Conservation (phyloP, 768 basidiomycete species). For the Lyophyllum shimeji region DNA sequence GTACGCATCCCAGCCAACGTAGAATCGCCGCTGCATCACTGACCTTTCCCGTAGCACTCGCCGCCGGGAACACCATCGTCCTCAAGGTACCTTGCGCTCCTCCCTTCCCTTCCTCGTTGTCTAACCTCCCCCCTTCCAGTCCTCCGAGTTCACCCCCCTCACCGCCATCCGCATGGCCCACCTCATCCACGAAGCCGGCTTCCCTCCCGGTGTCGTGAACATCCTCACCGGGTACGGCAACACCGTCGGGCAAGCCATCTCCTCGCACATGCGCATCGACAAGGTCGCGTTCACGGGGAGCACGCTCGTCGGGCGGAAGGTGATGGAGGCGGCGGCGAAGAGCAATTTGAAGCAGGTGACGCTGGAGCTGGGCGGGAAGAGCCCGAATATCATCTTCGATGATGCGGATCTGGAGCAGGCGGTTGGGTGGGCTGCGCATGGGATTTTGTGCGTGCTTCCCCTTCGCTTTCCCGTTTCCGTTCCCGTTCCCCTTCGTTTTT, state of each 20-base stretch:
- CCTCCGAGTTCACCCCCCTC: constrained; percentile 78
- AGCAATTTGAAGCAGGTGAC: constrained; percentile 79
- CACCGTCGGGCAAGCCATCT: constrained; percentile 69
- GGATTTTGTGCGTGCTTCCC: constrained; percentile 62
- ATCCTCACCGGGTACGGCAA: constrained; percentile 71
- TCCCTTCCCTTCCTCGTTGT: neutral
- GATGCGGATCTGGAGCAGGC: constrained; percentile 66
- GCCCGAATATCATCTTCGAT: constrained; percentile 62
- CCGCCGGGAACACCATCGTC: constrained; percentile 77
- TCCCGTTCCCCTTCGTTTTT: too few species aligned
- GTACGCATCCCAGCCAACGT: constrained; percentile 26
- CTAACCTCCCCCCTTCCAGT: constrained; percentile 30
- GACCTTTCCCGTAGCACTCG: constrained; percentile 56
- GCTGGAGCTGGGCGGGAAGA: constrained; percentile 76
- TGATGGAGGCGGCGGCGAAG: constrained; percentile 73
- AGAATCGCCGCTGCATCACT: too few species aligned
- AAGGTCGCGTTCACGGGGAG: constrained; percentile 57
- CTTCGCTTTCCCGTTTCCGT: neutral
- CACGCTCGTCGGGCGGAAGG: constrained; percentile 69
- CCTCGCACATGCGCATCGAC: constrained; percentile 67
- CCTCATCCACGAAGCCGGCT: constrained; percentile 72
- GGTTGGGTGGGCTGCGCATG: constrained; percentile 62
- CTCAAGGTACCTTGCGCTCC: constrained; percentile 43
- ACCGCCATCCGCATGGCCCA: constrained; percentile 56
- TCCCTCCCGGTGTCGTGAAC: constrained; percentile 81